Base-by-base conservation (phyloP, 176 grass and related monocot genomes). In the Juncus inflexus region DNA sequence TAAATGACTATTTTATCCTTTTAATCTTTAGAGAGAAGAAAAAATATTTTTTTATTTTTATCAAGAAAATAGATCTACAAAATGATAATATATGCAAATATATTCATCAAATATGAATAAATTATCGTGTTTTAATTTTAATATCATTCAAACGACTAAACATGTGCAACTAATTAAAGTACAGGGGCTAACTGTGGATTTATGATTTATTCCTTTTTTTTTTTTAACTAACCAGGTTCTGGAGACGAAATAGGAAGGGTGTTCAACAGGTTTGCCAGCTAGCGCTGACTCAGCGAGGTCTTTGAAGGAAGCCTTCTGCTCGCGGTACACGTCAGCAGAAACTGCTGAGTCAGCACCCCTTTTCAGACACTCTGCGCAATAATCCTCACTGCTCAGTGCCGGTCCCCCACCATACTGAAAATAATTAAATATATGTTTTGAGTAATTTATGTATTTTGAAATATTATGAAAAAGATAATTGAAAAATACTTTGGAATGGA, bases 321-420 rank as follows among this genome's bases (percentile, higher is more conserved):
- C 94, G 68, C 94, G 94, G 37, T 92, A 99, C 54, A 81, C 78
- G 73, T 86, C 83, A 65, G 89, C 89, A 62, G 78, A 92, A 49
- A 92, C 94, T 76, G 86, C 85, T 86, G 53, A 84, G 60, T 90
- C 83, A 54, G 94, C 94, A 15, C 78, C 82, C 66, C 86, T 78
- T 70, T 81, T 86, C 54, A 99, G 72, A 64, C 94, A 99, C 51
- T 92, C 80, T 45, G 82, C 72, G 66, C 94, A 99, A 61, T 50
- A 65, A 76, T 92, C 83, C 42, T 82, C 72, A 61, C 78, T 76
- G 72, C 69, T 86, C 55, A 99, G 79, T 67, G 78, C 74, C 49
- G 94, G 94, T 0, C 89, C 94, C 61, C 94, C 94, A 80, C 89
- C 89, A 69, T 90, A 92, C 94, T 99, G 73, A 11, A 3, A 47